These are phyloP conservation scores for Jasminum sambac DNA, from an alignment of 257 asterid genomes.

Conservation along the genomic window DNA sequence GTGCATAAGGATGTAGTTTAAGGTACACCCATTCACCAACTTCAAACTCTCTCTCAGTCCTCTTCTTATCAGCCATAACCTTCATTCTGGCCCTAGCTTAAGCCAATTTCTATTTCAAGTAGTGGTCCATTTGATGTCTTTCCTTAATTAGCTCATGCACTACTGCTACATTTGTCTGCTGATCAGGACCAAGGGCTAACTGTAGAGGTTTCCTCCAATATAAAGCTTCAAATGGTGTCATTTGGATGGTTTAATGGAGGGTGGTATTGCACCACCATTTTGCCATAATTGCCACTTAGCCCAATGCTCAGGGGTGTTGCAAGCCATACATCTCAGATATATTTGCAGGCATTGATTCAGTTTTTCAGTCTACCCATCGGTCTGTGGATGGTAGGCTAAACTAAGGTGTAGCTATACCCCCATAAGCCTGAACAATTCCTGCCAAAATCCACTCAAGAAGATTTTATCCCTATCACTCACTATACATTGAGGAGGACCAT, in stretches of 20 bases:
- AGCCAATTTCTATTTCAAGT: neutral
- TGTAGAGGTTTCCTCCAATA: neutral
- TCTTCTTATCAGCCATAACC: neutral
- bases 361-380: too few relatives aligned
- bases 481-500: too few relatives aligned
- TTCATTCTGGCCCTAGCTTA: neutral
- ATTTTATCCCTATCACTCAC: too few relatives aligned
- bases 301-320: neutral
- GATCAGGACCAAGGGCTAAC: neutral
- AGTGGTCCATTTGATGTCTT: neutral
- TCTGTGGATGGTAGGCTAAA: too few relatives aligned
- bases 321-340: neutral
- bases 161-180: neutral
- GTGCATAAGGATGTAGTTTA: neutral
- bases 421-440: too few relatives aligned
- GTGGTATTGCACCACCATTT: neutral
- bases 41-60: neutral
- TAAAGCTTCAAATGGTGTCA: slow-evolving; percentile 5
- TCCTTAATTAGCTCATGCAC: neutral
- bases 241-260: neutral
- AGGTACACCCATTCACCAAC: neutral
- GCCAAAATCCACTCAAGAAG: too few relatives aligned
- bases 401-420: too few relatives aligned
- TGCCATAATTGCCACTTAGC: neutral
- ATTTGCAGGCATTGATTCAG: neutral